phyloP scores from a whole-genome alignment of 106 monocot species.

The Dioscorea dumetorum region DNA sequence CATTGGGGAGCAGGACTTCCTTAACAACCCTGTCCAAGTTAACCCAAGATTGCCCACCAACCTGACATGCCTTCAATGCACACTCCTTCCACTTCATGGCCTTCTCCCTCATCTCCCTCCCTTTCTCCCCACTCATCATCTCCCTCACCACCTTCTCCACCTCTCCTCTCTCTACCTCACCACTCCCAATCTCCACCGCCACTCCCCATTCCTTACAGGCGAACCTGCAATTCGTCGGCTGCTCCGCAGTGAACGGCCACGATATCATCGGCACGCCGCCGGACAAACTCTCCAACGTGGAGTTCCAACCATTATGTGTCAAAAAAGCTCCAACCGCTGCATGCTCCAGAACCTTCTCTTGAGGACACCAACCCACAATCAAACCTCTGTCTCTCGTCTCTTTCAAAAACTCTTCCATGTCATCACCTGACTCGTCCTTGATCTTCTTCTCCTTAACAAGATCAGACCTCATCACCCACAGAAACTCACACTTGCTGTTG shows the following conservation, averaged over 20 bases:
- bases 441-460: background rate
- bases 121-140: too few relatives aligned
- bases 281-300: background rate
- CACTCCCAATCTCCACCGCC: too few relatives aligned
- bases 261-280: slow-evolving; percentile 3
- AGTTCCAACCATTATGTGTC: slow-evolving; percentile 12
- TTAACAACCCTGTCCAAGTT: too few relatives aligned
- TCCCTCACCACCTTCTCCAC: too few relatives aligned
- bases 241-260: background rate
- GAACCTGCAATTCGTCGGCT: too few relatives aligned
- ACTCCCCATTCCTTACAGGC: too few relatives aligned
- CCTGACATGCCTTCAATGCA: too few relatives aligned
- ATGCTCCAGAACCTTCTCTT: background rate
- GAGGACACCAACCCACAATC: background rate
- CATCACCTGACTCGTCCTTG: background rate
- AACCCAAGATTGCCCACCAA: too few relatives aligned
- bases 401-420: background rate
- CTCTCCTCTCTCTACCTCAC: too few relatives aligned
- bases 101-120: too few relatives aligned
- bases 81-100: too few relatives aligned
- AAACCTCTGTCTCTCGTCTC: background rate
- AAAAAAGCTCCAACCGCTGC: background rate
- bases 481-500: background rate
- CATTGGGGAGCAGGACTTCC: too few relatives aligned
- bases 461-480: background rate